These are phyloP conservation scores for Candida palmyrensis DNA, from an alignment of 805 yeast species.

Conservation along the genomic window DNA sequence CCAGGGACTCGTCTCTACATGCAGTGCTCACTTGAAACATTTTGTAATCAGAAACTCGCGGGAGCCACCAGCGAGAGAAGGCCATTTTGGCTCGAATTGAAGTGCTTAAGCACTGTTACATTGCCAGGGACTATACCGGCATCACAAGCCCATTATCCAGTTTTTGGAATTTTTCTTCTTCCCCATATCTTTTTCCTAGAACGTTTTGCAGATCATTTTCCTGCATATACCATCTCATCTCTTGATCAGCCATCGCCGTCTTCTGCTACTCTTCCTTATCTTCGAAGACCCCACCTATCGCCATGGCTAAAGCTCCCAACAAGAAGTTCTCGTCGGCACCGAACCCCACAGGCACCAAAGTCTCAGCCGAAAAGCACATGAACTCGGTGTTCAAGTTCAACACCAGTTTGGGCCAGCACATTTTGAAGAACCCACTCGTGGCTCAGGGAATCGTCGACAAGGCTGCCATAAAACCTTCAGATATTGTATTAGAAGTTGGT, in stretches of 20 bases:
- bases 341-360: conserved; percentile 49
- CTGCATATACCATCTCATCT: background rate
- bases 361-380: conserved; percentile 63
- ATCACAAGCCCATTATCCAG: background rate
- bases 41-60: too few relatives aligned
- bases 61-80: too few relatives aligned
- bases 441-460: conserved; percentile 98
- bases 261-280: background rate
- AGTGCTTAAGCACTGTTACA: too few relatives aligned
- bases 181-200: background rate
- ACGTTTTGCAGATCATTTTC: background rate
- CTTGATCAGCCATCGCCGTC: conserved; percentile 1
- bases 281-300: too few relatives aligned
- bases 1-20: too few relatives aligned
- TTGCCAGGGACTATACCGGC: too few relatives aligned
- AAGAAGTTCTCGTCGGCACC: conserved; percentile 52
- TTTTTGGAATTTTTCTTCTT: conserved; percentile 1
- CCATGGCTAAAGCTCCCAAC: conserved; percentile 60
- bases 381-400: conserved; percentile 92
- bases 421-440: conserved; percentile 89
- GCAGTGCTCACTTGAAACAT: too few relatives aligned
- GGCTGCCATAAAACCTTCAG: conserved; percentile 89
- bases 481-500: conserved; percentile 91
- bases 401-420: conserved; percentile 95
- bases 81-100: too few relatives aligned